Percentiles rank a stretch among this genome's conserved stretches.
These are phyloP conservation scores for Hypericum perforatum DNA, from an alignment of 345 rosid species.

Conservation along the genomic window DNA sequence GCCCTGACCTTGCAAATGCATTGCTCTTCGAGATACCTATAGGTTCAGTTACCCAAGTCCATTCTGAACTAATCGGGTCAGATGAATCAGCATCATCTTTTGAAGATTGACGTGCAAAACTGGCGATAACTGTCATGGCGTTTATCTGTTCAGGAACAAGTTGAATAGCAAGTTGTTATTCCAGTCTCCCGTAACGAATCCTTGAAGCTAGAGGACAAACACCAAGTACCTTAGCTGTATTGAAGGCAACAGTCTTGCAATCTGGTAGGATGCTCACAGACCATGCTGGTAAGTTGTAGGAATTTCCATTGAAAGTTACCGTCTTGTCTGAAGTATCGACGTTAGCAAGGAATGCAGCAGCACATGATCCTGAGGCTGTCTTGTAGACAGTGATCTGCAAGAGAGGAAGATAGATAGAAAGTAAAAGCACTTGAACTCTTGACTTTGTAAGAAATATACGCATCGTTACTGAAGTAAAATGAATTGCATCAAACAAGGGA, in stretches of 20 bases:
- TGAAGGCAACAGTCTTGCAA: slow-evolving; percentile 78
- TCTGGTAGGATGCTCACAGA: slow-evolving; percentile 97
- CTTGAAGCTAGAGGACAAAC: background rate
- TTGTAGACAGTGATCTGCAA: slow-evolving; percentile 70
- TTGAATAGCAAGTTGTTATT: slow-evolving; percentile 7
- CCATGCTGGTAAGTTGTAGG: slow-evolving; percentile 83
- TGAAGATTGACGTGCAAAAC: slow-evolving; percentile 35
- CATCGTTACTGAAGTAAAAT: background rate
- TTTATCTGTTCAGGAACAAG: slow-evolving; percentile 46
- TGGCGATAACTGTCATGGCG: slow-evolving; percentile 44
- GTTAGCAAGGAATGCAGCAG: slow-evolving; percentile 93
- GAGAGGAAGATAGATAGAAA: background rate
- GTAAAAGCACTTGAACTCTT: background rate
- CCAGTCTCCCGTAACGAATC: no score
- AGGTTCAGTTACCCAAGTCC: slow-evolving; percentile 83
- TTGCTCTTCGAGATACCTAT: slow-evolving; percentile 62
- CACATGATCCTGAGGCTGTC: slow-evolving; percentile 53
- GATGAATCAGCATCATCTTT: slow-evolving; percentile 36
- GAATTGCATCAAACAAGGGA: slow-evolving; percentile 1
- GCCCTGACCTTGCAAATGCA: slow-evolving; percentile 54
- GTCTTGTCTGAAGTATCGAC: slow-evolving; percentile 48
- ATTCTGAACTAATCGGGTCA: slow-evolving; percentile 33
- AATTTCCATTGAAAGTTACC: slow-evolving; percentile 54
- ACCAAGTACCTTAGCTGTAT: slow-evolving; percentile 79
- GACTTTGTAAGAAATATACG: background rate